Base-by-base conservation (phyloP, 495 filamentous ascomycete species). In the Penicillium coffeae region DNA sequence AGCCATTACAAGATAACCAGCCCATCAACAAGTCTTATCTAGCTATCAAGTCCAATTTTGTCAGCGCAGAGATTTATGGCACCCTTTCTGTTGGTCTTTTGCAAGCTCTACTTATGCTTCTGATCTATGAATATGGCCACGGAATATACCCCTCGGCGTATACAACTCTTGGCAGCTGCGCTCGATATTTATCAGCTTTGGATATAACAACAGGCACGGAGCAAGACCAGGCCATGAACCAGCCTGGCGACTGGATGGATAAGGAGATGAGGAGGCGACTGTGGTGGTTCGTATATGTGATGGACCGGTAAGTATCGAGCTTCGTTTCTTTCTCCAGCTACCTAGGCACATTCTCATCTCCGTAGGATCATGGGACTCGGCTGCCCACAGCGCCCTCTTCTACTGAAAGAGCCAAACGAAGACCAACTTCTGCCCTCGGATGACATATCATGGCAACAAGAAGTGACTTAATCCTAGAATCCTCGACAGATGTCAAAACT, bases 261-360 rank as follows among this genome's bases (percentile, higher is more conserved):
- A 32, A 18, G 6, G 51, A 54, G 21, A 13, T 21, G 9, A 18
- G 38, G 36, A 54, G 51, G 34, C 51, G 51, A 16, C 18, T 54
- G 40, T 54, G 51, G 51, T 54, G 51, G 51, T 35, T 36, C 19
- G 15, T 54, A 12, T 54, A 49, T 54, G 33, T 47, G 9, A 49
- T 50, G 14, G 51, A 54, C n/a, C 47, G 51, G 51, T 54, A 13
- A 20, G 46, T 45, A n/a, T n/a, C n/a, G n/a, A n/a, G n/a, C n/a
- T n/a, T n/a, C n/a, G n/a, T n/a, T n/a, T n/a, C n/a, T n/a, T n/a
- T n/a, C n/a, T n/a, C n/a, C n/a, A n/a, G n/a, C n/a, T n/a, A n/a
- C n/a, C n/a, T n/a, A n/a, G n/a, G n/a, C n/a, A n/a, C n/a, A n/a
- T n/a, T n/a, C n/a, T n/a, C n/a, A n/a, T 38, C 5, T 10, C 15